Evolutionary conservation across 1,139 yeast species (phyloP).

Genomic region (Saccharomyces hybrid): DNA sequence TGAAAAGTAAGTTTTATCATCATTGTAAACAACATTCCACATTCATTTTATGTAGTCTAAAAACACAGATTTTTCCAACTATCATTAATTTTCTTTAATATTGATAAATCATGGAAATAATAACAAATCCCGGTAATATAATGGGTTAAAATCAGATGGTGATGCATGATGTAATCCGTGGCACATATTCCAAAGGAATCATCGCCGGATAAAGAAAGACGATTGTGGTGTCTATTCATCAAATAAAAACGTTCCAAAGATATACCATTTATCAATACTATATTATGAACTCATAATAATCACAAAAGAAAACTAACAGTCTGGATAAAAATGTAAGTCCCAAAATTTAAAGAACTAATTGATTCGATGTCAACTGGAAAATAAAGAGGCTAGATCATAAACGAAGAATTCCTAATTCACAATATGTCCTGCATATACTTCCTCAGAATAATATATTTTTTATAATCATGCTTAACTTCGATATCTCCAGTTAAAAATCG

Average conservation of each 20-base stretch:
- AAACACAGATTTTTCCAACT: too few species aligned
- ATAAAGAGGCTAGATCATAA: slow-evolving; percentile 24
- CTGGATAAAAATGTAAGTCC: neutral
- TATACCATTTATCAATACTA: slow-evolving; percentile 15
- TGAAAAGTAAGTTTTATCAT: slow-evolving; percentile 29
- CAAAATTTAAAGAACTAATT: neutral
- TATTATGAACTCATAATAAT: slow-evolving; percentile 30
- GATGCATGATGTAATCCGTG: slow-evolving; percentile 32
- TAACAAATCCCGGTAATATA: neutral
- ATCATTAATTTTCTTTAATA: slow-evolving; percentile 3
- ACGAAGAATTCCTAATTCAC: slow-evolving; percentile 35
- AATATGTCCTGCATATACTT: slow-evolving; percentile 34
- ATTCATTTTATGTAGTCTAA: neutral
- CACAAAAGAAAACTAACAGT: slow-evolving; percentile 5
- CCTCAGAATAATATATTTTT: slow-evolving; percentile 28
- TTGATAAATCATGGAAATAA: neutral
- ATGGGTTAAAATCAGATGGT: slow-evolving; percentile 28
- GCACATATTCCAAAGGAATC: slow-evolving; percentile 33
- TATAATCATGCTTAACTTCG: slow-evolving; percentile 18
- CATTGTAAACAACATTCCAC: slow-evolving; percentile 13
- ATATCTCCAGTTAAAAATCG: neutral
- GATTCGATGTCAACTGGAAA: neutral
- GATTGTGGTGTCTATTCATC: slow-evolving; percentile 32
- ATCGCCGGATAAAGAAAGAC: slow-evolving; percentile 32
- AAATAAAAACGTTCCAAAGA: slow-evolving; percentile 7